phyloP scores from a whole-genome alignment of 768 basidiomycete genomes.

The Tricholoma saponaceum region DNA sequence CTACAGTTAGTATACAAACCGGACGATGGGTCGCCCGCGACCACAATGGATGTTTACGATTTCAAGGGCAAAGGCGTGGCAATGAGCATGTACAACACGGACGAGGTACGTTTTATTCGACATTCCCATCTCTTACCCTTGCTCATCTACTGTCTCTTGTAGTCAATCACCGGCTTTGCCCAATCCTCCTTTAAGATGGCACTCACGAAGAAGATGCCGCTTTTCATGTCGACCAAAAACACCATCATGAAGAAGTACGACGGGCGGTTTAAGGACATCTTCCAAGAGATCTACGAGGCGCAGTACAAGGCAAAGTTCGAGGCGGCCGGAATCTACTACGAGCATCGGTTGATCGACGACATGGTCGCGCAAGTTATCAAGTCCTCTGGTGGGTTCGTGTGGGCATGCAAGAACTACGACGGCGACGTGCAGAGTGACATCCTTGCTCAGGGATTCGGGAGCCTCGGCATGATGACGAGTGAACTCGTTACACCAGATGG shows the following conservation, averaged over 20 bases:
- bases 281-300: constrained; percentile 91
- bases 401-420: constrained; percentile 77
- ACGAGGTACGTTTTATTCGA: constrained; percentile 54
- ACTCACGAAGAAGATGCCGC: constrained; percentile 67
- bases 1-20: constrained; percentile 91
- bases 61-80: constrained; percentile 93
- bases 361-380: constrained; percentile 99
- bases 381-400: constrained; percentile 88
- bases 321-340: constrained; percentile 75
- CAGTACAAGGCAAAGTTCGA: constrained; percentile 73
- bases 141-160: neutral
- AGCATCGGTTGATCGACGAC: constrained; percentile 96
- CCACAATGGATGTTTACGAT: constrained; percentile 81
- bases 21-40: constrained; percentile 62
- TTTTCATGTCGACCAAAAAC: constrained; percentile 98
- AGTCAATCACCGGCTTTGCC: constrained; percentile 94
- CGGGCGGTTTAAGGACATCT: constrained; percentile 98
- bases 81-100: constrained; percentile 98
- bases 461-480: constrained; percentile 96
- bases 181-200: constrained; percentile 99
- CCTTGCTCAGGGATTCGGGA: constrained; percentile 96
- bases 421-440: constrained; percentile 90
- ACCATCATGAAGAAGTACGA: constrained; percentile 98
- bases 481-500: constrained; percentile 96
- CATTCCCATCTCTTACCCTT: neutral